Conservation (phyloP, 139 green algal species). For the Picochlorum sp. region DNA sequence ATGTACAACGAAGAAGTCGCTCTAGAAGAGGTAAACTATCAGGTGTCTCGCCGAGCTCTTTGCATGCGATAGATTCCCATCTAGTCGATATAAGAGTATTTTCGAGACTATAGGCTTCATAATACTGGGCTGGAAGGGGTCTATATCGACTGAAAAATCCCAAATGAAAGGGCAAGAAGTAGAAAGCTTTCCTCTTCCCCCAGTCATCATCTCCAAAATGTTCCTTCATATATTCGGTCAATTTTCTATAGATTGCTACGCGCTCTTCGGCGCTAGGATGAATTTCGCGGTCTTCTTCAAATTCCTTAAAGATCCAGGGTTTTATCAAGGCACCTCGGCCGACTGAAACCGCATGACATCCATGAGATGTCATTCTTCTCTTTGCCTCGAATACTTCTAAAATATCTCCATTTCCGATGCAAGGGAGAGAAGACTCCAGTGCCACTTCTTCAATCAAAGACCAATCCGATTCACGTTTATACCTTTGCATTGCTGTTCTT, state of each 20-base stretch:
- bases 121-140: conserved; percentile 44
- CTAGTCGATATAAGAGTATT: conserved; percentile 57
- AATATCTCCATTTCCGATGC: conserved; percentile 69
- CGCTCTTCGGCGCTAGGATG: conserved; percentile 43
- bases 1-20: conserved; percentile 59
- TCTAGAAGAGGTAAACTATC: conserved; percentile 53
- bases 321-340: conserved; percentile 66
- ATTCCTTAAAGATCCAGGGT: conserved; percentile 77
- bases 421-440: conserved; percentile 15
- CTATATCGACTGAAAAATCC: conserved; percentile 48
- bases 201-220: conserved; percentile 71
- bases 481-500: conserved; percentile 72
- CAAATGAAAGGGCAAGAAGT: conserved; percentile 80
- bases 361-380: conserved; percentile 9
- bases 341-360: conserved; percentile 40
- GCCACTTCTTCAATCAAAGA: conserved; percentile 39
- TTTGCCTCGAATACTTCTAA: conserved; percentile 51
- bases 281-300: conserved; percentile 47
- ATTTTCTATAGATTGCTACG: conserved; percentile 62
- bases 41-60: conserved; percentile 34
- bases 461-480: conserved; percentile 71
- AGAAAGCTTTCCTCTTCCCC: conserved; percentile 50
- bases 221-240: conserved; percentile 52
- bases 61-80: conserved; percentile 23
- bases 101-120: conserved; percentile 14